Evolutionary conservation across 2,329 filamentous ascomycete genomes (phyloP).

Genomic region (Fusarium keratoplasticum): DNA sequence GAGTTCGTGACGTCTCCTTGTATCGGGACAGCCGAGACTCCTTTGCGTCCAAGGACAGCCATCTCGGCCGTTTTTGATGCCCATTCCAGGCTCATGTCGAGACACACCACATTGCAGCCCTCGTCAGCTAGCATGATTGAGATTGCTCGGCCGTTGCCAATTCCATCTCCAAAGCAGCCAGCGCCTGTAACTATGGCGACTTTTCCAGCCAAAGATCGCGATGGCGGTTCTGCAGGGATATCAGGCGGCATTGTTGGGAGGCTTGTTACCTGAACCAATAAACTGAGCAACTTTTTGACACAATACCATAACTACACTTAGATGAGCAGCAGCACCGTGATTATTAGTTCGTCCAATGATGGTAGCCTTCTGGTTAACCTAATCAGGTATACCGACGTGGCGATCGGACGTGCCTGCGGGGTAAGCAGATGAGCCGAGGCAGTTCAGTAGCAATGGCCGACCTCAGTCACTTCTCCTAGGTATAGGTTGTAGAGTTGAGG

Average conservation of each 20-base stretch:
- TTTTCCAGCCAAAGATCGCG: constrained; percentile 42
- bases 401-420: neutral
- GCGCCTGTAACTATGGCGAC: constrained; percentile 71
- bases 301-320: neutral
- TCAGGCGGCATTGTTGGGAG: constrained; percentile 9
- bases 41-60: constrained; percentile 50
- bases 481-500: neutral
- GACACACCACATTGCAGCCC: constrained; percentile 68
- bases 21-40: constrained; percentile 52
- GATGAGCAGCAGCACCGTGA: neutral
- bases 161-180: constrained; percentile 65
- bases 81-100: constrained; percentile 62
- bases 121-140: constrained; percentile 70
- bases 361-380: neutral
- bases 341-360: neutral
- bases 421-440: neutral
- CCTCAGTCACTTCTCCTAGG: neutral
- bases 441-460: neutral
- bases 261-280: neutral
- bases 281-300: neutral
- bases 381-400: neutral
- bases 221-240: constrained; percentile 20
- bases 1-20: constrained; percentile 67
- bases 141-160: constrained; percentile 70
- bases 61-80: constrained; percentile 67